phyloP scores from a whole-genome alignment of 2,329 filamentous ascomycete genomes.

The Aureobasidium lini region DNA sequence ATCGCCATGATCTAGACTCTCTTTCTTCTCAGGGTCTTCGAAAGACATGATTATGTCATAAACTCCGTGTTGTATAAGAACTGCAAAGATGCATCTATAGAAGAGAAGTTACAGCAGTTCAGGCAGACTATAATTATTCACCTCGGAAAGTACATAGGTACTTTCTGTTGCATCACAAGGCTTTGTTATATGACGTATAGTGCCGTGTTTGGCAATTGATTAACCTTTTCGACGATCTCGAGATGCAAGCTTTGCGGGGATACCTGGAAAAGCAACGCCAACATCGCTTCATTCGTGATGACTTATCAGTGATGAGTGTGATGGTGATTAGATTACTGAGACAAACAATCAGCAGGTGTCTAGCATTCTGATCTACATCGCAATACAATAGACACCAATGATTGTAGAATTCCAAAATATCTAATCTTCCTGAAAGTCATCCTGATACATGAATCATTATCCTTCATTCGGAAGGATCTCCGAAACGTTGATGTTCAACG shows the following conservation, averaged over 20 bases:
- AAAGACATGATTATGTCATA: not conserved
- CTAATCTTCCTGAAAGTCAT: not conserved
- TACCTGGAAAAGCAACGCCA: conserved; percentile 4
- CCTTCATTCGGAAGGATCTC: not conserved
- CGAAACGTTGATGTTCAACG: not conserved
- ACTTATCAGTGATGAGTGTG: too few relatives aligned
- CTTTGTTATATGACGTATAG: not conserved
- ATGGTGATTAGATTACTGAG: too few relatives aligned
- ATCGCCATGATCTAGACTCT: not conserved
- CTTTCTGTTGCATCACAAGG: not conserved
- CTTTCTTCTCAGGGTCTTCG: not conserved
- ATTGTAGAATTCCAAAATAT: too few relatives aligned
- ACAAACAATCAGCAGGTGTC: not conserved
- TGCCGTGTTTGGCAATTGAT: not conserved
- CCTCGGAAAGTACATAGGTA: not conserved
- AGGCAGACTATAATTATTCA: not conserved
- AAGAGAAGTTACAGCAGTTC: not conserved
- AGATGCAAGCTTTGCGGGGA: not conserved
- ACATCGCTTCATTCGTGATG: not conserved
- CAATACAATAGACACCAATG: not conserved
- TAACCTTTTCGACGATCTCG: not conserved
- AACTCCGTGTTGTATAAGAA: not conserved
- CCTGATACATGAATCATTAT: not conserved
- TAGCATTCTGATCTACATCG: not conserved
- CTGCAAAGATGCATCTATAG: not conserved